Base-by-base conservation (phyloP, 139 green algal genomes). In the Deuterostichococcus epilithicus region DNA sequence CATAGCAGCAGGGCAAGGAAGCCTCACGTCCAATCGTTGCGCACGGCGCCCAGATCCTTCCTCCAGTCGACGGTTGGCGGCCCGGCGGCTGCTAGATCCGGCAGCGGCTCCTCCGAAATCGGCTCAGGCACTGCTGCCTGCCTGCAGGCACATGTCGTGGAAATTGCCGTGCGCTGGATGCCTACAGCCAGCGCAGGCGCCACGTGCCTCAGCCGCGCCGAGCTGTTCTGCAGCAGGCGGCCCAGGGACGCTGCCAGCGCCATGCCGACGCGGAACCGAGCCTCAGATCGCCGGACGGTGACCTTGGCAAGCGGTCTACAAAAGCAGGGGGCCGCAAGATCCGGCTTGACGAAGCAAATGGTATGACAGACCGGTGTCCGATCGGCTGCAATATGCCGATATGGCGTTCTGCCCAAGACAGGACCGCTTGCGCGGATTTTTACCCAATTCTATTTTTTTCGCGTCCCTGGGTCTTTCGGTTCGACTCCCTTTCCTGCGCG, bases 21-120 rank as follows among this genome's bases (percentile, higher is more conserved):
- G 35, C 73, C 89, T 86, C 73, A 96, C 91, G 89, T 96, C 92
- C 92, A 96, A 82, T 96, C 87, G 0, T 81, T 95, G 38, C 92
- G 85, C 8, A 96, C 81, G 28, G 66, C 83, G 23, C 92, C 92
- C 34, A 96, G 84, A 72, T 93, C 87, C 3, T 45, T 59, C 32
- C 68, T 65, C 32, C n/a, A 69, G 6, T 69, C 63, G 52, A 39
- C 2, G 75, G 30, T 58, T 52, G 36, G 15, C 72, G 68, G 52
- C 82, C 75, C n/a, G 38, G 63, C n/a, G 38, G 63, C 52, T 5
- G 52, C 10, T 3, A 28, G 52, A 13, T 63, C 13, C 20, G 52
- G 52, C 20, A 5, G 52, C 8, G 8, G 13, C 20, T 69, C 47
- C 30, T 81, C 70, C 2, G 75, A 70, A 3, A 68, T 75, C n/a